Evolutionary conservation across 2,329 filamentous ascomycete genomes (phyloP), one percentile per base, ranked within the genome.

Genomic region (Scytalidium sp.): DNA sequence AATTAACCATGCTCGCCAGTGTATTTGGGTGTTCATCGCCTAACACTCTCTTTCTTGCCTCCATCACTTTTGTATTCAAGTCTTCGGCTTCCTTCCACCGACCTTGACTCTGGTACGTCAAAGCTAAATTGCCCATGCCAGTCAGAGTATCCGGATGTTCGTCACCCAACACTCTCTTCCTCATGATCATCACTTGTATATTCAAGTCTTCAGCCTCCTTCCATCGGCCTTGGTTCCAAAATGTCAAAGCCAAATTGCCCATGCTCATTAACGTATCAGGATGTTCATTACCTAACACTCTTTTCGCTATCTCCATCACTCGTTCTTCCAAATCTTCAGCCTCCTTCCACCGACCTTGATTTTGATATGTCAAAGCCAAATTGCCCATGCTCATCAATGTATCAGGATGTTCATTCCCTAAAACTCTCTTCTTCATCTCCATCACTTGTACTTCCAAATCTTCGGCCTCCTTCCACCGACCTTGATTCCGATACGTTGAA

Each of bases 111-210:
- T n/a, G n/a, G 13, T 40, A 54, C 5, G 41, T 56, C 19, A 9
- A 49, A 7, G 48, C 49, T 9, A 56, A 49, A 21, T 54, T 51
- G 17, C 47, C 43, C 52, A 50, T 54, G 41, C 43, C 47, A n/a
- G 41, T 45, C 2, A 54, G 27, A 7, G 46, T 49, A 3, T 19
- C 2, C 13, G 42, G 42, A 36, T 54, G 46, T n/a, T 50, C 42
- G n/a, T 41, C 5, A 19, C 52, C 52, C 8, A 47, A 13, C 42
- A 41, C 20, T 23, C 21, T 29, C 22, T 22, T 19, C 22, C n/a
- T 48, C 40, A 25, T 41, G 41, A 41, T 23, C 41, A 48, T 50
- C 41, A 52, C 50, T 52, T 52, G 46, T 43, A 46, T 19, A 46
- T 42, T 45, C 36, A 52, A 19, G 6, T 46, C 25, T 22, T 49